A percentile compares a stretch with the other conserved stretches of the same genome.
These are phyloP conservation scores for Neurospora sp. DNA, from an alignment of 495 filamentous ascomycete species.

Conservation along the genomic window DNA sequence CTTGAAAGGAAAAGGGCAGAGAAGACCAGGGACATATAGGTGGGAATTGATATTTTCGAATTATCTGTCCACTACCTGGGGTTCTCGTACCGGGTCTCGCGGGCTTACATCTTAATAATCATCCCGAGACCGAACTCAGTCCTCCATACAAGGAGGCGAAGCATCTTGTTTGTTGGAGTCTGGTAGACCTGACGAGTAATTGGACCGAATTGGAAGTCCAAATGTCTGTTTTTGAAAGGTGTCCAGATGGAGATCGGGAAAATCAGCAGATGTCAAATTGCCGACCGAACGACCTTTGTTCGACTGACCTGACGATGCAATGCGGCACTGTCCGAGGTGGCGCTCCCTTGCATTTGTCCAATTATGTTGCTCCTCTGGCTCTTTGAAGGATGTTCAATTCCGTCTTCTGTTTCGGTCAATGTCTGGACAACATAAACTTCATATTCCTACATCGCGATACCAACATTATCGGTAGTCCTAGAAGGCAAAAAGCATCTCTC, in stretches of 20 bases:
- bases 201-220: no score
- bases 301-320: background rate
- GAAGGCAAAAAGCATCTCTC: no score
- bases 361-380: background rate
- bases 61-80: background rate
- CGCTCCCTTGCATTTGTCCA: background rate
- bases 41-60: background rate
- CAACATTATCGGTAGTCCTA: no score
- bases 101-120: background rate
- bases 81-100: background rate
- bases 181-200: no score
- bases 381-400: background rate
- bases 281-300: background rate
- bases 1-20: background rate
- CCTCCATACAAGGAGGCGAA: background rate
- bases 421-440: no score
- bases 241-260: background rate
- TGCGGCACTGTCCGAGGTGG: background rate
- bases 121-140: background rate
- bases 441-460: no score
- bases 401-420: background rate
- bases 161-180: background rate
- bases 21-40: background rate
- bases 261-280: background rate
- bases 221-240: background rate